Evolutionary conservation across 2,329 filamentous ascomycete genomes (phyloP).

Genomic region (Verticillium isaacii): DNA sequence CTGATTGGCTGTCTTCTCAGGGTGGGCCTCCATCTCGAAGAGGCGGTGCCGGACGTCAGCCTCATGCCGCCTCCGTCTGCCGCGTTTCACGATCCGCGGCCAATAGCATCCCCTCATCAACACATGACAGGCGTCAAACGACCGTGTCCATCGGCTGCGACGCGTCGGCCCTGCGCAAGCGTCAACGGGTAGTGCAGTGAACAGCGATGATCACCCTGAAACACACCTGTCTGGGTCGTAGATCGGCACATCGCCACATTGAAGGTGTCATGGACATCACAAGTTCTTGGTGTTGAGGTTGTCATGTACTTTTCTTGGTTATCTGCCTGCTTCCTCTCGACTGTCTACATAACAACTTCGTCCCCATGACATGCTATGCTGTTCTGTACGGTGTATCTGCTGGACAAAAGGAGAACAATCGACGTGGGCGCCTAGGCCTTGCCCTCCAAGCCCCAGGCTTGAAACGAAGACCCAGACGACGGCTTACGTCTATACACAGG

Average conservation of each 20-base stretch:
- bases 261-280: background rate
- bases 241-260: too few relatives aligned
- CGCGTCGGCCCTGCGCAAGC: background rate
- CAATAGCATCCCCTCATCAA: background rate
- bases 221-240: too few relatives aligned
- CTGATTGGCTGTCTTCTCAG: background rate
- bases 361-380: background rate
- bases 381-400: background rate
- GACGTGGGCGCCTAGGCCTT: background rate
- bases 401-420: background rate
- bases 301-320: background rate
- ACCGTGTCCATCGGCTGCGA: background rate
- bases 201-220: background rate
- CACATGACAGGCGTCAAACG: background rate
- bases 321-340: background rate
- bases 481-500: background rate
- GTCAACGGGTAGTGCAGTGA: background rate
- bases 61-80: background rate
- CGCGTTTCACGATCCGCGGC: background rate
- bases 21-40: background rate
- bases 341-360: background rate
- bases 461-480: background rate
- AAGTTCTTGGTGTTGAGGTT: background rate
- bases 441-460: background rate
- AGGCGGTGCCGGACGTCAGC: constrained; percentile 4